Base-by-base conservation (phyloP, 805 yeast species). In the Ogataea ganodermae region DNA sequence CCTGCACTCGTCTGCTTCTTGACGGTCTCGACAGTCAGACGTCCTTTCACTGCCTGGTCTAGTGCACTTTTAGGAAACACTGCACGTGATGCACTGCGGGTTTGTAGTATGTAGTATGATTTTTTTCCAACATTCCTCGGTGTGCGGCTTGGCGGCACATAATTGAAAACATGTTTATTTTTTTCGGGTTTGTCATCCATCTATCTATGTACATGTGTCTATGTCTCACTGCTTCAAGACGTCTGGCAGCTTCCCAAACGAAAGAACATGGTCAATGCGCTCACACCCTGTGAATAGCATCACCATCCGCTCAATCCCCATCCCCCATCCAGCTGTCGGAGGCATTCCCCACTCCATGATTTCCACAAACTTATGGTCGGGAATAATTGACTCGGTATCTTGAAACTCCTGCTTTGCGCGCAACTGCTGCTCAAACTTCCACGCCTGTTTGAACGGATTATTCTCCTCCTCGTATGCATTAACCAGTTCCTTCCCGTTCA, bases 391-490 rank as follows among this genome's bases (percentile, higher is more conserved):
- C 50, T 89, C 96, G 4, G 61, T 57, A 58, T 87, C 95, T 3
- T 75, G 67, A 46, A 61, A 77, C 6, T 71, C 69, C 1, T 64
- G 67, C 43, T 78, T 78, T 27, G 76, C 68, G 3, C 53, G 48
- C 37, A 76, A 78, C 60, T 92, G 97, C 3, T 63, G 52, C 48
- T 67, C 52, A 59, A 92, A 88, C 57, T 90, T 90, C 2, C 50
- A 53, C 4, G 67, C 59, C 64, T 94, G 99, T 24, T 71, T 73
- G 49, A 75, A 75, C 0, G 99, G 99, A 33, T 84, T 81, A 66
- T 94, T 94, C 61, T 94, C 98, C 66, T 94, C 99, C 57, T 94
- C 99, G 63, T 94, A 94, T 0, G 98, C 96, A 63, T 94, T 94
- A 21, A 85, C 86, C 52, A 83, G 84, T 66, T 94, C 99, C 52